Evolutionary conservation across 2,329 filamentous ascomycete species (phyloP), one percentile per base, ranked within the genome.

Genomic region (Sarocladiaceae sp.): DNA sequence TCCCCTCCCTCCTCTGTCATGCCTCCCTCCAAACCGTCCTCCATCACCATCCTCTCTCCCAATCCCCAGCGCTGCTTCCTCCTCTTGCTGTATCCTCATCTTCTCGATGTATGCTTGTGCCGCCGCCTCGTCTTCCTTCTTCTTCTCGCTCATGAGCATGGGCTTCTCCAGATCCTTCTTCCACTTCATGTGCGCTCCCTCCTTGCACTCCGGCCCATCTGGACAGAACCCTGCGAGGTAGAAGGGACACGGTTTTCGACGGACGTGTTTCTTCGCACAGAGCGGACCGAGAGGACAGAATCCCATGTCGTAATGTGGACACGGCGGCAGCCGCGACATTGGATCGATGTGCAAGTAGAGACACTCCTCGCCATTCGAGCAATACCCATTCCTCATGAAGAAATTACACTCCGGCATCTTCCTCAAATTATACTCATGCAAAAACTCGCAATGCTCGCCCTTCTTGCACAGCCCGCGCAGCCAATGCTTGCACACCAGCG

Each of bases 361-460:
- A 65, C 94, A 99, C 72, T 99, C 94, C 69, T 97, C 93, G 59
- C 93, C 94, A 71, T 97, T 96, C 57, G 88, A 90, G 73, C 94
- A 99, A 68, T 95, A 97, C 52, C 90, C 90, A 65, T 94, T 96
- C 55, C 91, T 83, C 53, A 91, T 86, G 72, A 93, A 97, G 71
- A 96, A 96, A 65, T 96, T 96, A 74, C 94, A 99, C 74, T 97
- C 94, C 57, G 94, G 92, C 90, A 97, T 97, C 70, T 94, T 92
- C 57, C 94, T 86, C 60, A 99, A 81, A 72, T 99, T 97, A 77
- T 97, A 99, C 72, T 97, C 94, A 78, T 99, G 94, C 47, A 97
- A 78, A 64, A 97, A 99, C 75, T 99, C 94, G 83, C 94, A 99
- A 60, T 85, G 83, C 65, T 97, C 87, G 62, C 93, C 94, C 72